Conservation (phyloP, 352 stramenopile genomes). For the Pythium plurisporium region DNA sequence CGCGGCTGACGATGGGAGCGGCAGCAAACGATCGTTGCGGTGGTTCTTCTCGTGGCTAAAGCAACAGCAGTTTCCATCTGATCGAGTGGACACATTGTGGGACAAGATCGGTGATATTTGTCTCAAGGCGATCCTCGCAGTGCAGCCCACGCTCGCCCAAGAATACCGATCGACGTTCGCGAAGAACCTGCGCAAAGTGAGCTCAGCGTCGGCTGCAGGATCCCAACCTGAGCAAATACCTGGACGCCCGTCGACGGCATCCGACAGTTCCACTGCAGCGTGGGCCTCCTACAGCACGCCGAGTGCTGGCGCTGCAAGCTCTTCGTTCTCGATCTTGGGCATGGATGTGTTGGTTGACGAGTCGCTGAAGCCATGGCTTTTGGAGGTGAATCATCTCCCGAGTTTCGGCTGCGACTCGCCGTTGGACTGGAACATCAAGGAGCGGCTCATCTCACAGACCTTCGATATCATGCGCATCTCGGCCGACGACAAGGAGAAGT, state of each 20-base stretch:
- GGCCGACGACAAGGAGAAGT: constrained; percentile 69
- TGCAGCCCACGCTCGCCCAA: constrained; percentile 89
- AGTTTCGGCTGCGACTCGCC: constrained; percentile 94
- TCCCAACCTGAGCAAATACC: neutral
- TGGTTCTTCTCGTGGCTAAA: constrained; percentile 93
- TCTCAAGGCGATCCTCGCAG: constrained; percentile 91
- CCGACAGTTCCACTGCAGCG: constrained; percentile 3
- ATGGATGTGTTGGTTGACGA: constrained; percentile 97
- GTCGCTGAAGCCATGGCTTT: constrained; percentile 92
- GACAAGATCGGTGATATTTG: constrained; percentile 91
- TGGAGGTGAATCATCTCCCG: constrained; percentile 97
- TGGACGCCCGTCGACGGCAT: constrained; percentile 19
- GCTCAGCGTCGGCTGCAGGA: constrained; percentile 26
- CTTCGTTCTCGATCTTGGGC: constrained; percentile 91
- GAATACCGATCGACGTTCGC: constrained; percentile 90
- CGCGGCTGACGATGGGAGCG: constrained; percentile 46
- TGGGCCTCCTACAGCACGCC: constrained; percentile 19
- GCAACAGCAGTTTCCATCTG: constrained; percentile 47
- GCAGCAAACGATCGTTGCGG: constrained; percentile 83
- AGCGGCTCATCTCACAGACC: constrained; percentile 90
- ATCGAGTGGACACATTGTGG: constrained; percentile 83
- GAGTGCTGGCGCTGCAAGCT: constrained; percentile 29
- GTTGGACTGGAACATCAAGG: constrained; percentile 95
- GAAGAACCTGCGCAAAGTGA: constrained; percentile 70
- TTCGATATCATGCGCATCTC: constrained; percentile 86